Conservation (phyloP, 441 rosid genomes). For the Theobroma grandiflorum region DNA sequence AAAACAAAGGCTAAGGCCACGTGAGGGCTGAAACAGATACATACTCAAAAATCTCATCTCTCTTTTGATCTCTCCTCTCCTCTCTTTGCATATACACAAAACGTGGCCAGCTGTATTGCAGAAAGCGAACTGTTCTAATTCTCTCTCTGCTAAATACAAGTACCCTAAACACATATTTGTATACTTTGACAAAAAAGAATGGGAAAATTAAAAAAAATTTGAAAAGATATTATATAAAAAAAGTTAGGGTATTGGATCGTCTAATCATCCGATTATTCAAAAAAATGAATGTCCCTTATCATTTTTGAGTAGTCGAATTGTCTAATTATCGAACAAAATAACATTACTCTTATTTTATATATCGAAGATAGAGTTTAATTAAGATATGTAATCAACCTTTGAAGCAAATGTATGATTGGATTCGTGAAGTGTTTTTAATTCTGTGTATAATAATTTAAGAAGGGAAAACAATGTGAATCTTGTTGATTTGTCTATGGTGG, state of each 20-base stretch:
- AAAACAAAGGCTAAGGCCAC: not conserved
- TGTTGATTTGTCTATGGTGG: not conserved
- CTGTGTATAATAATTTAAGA: no score
- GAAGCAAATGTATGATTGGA: not conserved
- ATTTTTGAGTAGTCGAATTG: no score
- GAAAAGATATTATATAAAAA: no score
- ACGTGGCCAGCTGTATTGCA: constrained; percentile 25
- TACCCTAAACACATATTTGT: not conserved
- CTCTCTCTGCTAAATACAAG: not conserved
- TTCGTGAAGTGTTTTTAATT: not conserved
- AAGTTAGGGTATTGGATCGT: no score
- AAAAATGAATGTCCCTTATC: no score
- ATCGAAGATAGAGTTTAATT: no score
- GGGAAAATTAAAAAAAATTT: not conserved
- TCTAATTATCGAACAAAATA: no score
- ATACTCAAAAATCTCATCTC: not conserved
- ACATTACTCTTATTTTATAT: no score
- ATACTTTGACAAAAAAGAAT: not conserved
- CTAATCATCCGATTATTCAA: no score
- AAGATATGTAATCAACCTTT: not conserved
- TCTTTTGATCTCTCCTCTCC: not conserved
- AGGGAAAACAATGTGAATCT: not conserved
- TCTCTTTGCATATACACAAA: not conserved
- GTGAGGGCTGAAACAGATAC: not conserved
- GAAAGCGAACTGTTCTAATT: not conserved